These are phyloP conservation scores for Haplographium delicatum DNA, from an alignment of 495 filamentous ascomycete species.

Conservation along the genomic window DNA sequence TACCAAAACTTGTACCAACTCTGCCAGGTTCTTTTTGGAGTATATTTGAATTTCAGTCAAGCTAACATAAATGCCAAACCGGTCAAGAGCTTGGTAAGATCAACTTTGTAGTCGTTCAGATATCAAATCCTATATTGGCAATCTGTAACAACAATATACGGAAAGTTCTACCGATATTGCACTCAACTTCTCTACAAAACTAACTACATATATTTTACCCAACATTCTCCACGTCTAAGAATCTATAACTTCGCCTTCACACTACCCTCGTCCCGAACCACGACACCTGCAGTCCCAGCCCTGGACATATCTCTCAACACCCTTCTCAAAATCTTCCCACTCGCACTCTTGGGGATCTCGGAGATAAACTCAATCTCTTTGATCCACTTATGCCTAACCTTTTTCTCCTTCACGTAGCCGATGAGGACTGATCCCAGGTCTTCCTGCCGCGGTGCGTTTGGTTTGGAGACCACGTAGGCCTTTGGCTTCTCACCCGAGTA, in stretches of 20 bases:
- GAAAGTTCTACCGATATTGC: no score
- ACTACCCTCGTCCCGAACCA: slow-evolving; percentile 6
- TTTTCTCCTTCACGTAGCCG: slow-evolving; percentile 53
- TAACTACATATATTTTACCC: no score
- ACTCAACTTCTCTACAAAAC: no score
- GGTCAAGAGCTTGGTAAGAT: no score
- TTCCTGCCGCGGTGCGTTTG: slow-evolving; percentile 24
- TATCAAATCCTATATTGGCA: no score
- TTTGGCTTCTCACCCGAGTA: slow-evolving; percentile 60
- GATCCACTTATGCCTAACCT: slow-evolving; percentile 63
- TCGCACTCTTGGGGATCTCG: slow-evolving; percentile 70
- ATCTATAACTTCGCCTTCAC: slow-evolving; percentile 11
- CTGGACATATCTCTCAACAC: slow-evolving; percentile 35
- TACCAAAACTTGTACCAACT: no score
- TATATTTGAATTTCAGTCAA: no score
- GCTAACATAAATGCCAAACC: no score
- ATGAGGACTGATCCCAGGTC: slow-evolving; percentile 40
- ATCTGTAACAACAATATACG: no score
- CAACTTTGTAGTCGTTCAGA: no score
- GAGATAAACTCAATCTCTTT: slow-evolving; percentile 56
- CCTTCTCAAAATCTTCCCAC: slow-evolving; percentile 80
- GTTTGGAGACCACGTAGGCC: slow-evolving; percentile 55
- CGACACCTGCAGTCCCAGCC: background rate
- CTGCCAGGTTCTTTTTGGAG: no score
- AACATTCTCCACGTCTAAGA: no score